Conservation (phyloP, 306 rosid species). For the Citrullus amarus region DNA sequence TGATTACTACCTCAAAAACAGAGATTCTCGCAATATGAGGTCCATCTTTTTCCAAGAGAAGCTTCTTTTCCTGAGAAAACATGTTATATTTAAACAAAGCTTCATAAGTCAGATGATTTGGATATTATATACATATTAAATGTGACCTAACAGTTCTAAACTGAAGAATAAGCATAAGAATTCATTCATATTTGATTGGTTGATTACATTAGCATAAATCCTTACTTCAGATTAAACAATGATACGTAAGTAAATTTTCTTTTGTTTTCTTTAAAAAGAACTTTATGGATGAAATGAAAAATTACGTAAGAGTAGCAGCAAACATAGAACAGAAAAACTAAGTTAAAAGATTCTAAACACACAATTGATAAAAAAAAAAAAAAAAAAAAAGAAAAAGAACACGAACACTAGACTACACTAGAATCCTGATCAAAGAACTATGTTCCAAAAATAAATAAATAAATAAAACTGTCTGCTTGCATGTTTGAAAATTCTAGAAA, state of each 20-base stretch:
- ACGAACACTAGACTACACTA: not conserved
- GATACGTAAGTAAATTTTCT: not conserved
- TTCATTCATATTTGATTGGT: not conserved
- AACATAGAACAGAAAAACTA: not conserved
- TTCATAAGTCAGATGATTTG: not conserved
- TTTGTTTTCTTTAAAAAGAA: not conserved
- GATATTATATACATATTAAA: not conserved
- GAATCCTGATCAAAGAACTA: not conserved
- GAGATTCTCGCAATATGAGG: conserved; percentile 78
- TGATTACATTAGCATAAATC: not conserved
- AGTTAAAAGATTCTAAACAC: not conserved
- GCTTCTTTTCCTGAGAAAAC: conserved; percentile 64
- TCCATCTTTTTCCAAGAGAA: conserved; percentile 72
- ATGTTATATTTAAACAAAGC: not conserved
- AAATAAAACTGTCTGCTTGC: not conserved
- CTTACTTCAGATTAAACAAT: not conserved
- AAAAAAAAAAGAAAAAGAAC: no score
- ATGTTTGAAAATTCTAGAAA: not conserved
- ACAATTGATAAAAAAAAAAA: not conserved
- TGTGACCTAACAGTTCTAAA: not conserved
- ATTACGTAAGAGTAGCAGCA: not conserved
- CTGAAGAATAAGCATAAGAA: not conserved
- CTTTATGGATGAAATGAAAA: not conserved
- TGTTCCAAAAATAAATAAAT: not conserved
- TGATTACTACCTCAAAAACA: conserved; percentile 60